Percentiles rank a stretch among this genome's conserved stretches.
phyloP scores from a whole-genome alignment of 768 basidiomycete species.

The Tylopilus balloui region DNA sequence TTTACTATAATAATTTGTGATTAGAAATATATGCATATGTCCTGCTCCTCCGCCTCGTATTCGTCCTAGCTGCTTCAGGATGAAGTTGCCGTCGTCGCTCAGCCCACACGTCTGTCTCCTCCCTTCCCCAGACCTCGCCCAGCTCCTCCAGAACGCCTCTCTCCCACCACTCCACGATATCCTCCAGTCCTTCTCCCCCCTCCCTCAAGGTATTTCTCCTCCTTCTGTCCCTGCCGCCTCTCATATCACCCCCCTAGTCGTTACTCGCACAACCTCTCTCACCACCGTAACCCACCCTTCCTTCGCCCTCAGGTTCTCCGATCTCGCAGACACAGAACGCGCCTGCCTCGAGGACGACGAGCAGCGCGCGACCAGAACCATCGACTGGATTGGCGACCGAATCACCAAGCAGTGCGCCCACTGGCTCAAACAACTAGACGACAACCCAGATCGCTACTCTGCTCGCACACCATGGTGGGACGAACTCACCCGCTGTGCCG shows the following conservation, averaged over 20 bases:
- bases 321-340: conserved; percentile 63
- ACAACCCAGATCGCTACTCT: conserved; percentile 35
- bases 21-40: too few species aligned
- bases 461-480: conserved; percentile 82
- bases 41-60: too few species aligned
- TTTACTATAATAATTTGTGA: not conserved
- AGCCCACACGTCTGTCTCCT: conserved; percentile 79
- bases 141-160: conserved; percentile 52
- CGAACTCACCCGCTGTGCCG: conserved; percentile 69
- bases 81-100: conserved; percentile 63
- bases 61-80: too few species aligned
- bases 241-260: conserved; percentile 46
- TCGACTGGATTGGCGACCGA: conserved; percentile 82
- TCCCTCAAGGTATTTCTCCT: conserved; percentile 63
- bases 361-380: conserved; percentile 68
- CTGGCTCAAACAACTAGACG: conserved; percentile 70
- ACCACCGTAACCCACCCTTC: conserved; percentile 65
- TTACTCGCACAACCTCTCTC: conserved; percentile 71
- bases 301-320: conserved; percentile 76
- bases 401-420: conserved; percentile 56
- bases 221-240: not conserved
- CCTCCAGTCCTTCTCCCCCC: conserved; percentile 79
- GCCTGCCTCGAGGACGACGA: conserved; percentile 79
- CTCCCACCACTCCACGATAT: conserved; percentile 70
- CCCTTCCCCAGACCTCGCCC: conserved; percentile 63